Evolutionary conservation across 768 basidiomycete genomes (phyloP).

Genomic region (Clathrus columnatus): DNA sequence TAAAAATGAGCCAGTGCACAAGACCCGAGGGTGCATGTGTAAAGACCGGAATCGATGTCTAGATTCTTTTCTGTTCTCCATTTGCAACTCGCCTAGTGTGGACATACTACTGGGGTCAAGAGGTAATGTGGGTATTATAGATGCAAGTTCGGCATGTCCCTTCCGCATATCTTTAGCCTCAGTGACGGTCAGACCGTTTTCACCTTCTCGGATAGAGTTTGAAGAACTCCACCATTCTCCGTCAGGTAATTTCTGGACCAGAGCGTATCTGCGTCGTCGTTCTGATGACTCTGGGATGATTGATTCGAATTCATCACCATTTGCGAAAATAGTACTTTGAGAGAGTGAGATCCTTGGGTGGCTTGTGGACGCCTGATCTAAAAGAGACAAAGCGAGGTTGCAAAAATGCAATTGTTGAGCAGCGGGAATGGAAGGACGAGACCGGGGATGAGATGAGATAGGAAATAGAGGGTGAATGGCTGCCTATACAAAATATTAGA

Average conservation of each 20-base stretch:
- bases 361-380: slow-evolving; percentile 56
- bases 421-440: slow-evolving; percentile 53
- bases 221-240: slow-evolving; percentile 78
- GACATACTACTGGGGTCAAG: slow-evolving; percentile 23
- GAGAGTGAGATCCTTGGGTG: slow-evolving; percentile 26
- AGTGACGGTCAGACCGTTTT: slow-evolving; percentile 23
- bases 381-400: slow-evolving; percentile 58
- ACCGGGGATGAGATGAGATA: slow-evolving; percentile 56
- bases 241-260: slow-evolving; percentile 69
- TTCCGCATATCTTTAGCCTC: slow-evolving; percentile 45
- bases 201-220: slow-evolving; percentile 22
- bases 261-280: slow-evolving; percentile 51
- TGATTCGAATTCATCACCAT: slow-evolving; percentile 17
- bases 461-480: slow-evolving; percentile 64
- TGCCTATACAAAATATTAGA: slow-evolving; percentile 32
- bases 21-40: slow-evolving; percentile 34
- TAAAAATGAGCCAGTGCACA: slow-evolving; percentile 61
- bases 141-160: slow-evolving; percentile 68
- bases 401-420: slow-evolving; percentile 68
- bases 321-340: slow-evolving; percentile 5
- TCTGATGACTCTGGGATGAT: slow-evolving; percentile 22
- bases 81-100: slow-evolving; percentile 40
- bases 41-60: slow-evolving; percentile 35
- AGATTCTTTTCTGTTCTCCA: slow-evolving; percentile 26
- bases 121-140: slow-evolving; percentile 58